A percentile compares a stretch with the other conserved stretches of the same genome.
phyloP scores from a whole-genome alignment of 345 rosid species.

The Dimocarpus longan region DNA sequence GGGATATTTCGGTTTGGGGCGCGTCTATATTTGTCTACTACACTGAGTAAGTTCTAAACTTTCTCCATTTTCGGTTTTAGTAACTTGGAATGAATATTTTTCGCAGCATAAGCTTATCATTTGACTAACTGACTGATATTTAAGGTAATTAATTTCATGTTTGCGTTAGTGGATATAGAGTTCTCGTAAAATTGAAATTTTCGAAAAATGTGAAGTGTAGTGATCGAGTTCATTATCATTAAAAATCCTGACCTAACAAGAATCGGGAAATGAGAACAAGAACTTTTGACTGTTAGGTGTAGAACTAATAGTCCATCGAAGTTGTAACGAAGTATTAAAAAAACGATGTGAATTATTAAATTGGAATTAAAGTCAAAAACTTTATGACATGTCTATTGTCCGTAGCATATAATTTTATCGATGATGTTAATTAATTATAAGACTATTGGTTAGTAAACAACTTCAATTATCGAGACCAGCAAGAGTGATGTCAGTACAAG shows the following conservation, averaged over 20 bases:
- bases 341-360: too few species aligned
- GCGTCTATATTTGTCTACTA: conserved; percentile 66
- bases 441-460: too few species aligned
- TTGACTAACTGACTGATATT: too few species aligned
- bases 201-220: neutral
- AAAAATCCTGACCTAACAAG: neutral
- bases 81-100: conserved; percentile 1
- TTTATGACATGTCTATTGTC: too few species aligned
- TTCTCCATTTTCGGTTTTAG: neutral
- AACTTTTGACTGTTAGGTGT: neutral
- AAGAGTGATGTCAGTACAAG: too few species aligned
- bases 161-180: neutral
- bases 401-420: too few species aligned
- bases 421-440: too few species aligned
- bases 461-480: too few species aligned
- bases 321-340: too few species aligned
- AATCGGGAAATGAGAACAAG: neutral
- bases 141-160: neutral
- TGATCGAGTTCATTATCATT: neutral
- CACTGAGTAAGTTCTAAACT: conserved; percentile 60
- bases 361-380: too few species aligned
- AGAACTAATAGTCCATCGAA: conserved; percentile 3
- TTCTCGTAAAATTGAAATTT: neutral
- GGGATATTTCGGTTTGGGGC: conserved; percentile 64
- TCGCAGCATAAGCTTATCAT: neutral